phyloP scores from a whole-genome alignment of 306 rosid genomes.

The Chamaecrista fasciculata region DNA sequence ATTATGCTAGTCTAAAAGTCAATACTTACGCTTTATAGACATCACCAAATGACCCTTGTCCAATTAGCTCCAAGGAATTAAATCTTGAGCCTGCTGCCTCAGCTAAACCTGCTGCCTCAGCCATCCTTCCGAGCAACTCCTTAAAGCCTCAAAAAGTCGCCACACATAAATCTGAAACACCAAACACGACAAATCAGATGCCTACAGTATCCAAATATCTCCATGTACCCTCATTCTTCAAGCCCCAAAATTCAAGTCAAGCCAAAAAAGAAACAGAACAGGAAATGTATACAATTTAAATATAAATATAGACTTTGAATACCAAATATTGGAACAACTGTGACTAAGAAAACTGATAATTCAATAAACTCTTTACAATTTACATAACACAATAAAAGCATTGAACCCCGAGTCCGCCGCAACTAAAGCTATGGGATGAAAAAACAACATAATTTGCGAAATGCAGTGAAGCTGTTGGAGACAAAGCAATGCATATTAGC shows the following conservation, averaged over 20 bases:
- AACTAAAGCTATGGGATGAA: not conserved
- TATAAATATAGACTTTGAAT: constrained; percentile 21
- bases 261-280: constrained; percentile 26
- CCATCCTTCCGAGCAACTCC: constrained; percentile 53
- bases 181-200: constrained; percentile 27
- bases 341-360: constrained; percentile 19
- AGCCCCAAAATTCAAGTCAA: constrained; percentile 30
- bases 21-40: constrained; percentile 87
- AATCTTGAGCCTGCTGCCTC: constrained; percentile 92
- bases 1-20: constrained; percentile 20
- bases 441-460: constrained; percentile 17
- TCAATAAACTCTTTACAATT: constrained; percentile 21
- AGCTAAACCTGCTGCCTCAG: constrained; percentile 64
- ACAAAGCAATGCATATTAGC: constrained; percentile 56
- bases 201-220: constrained; percentile 30
- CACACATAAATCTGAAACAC: constrained; percentile 31
- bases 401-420: constrained; percentile 30
- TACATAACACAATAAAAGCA: constrained; percentile 4
- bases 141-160: constrained; percentile 33
- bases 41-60: constrained; percentile 95
- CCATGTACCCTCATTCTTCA: constrained; percentile 34
- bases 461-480: constrained; percentile 57
- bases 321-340: constrained; percentile 38
- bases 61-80: constrained; percentile 80
- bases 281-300: constrained; percentile 16